A percentile compares a stretch with the other conserved stretches of the same genome.
These are phyloP conservation scores for Saposhnikovia divaricata DNA, from an alignment of 129 eudicot genomes.

Conservation along the genomic window DNA sequence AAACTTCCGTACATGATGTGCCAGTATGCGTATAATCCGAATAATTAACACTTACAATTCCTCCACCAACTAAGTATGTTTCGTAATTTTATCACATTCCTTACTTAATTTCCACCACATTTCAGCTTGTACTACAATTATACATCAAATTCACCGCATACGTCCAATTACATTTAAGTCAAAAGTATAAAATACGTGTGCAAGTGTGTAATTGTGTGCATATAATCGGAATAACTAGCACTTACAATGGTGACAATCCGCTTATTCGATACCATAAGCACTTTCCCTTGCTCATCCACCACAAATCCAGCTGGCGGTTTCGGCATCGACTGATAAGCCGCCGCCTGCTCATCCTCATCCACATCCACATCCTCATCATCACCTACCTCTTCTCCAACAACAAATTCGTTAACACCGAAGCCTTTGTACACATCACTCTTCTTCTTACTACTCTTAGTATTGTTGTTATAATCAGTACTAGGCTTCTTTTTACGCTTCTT, in stretches of 20 bases:
- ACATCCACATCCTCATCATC: conserved; percentile 3
- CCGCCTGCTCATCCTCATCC: neutral
- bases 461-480: neutral
- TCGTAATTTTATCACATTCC: neutral
- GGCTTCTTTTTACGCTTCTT: conserved; percentile 15
- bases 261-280: conserved; percentile 60
- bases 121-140: neutral
- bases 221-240: neutral
- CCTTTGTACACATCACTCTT: neutral
- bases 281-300: conserved; percentile 75
- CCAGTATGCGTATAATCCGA: no score
- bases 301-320: conserved; percentile 97
- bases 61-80: neutral
- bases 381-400: conserved; percentile 11
- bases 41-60: no score
- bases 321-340: conserved; percentile 35
- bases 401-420: neutral
- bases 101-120: neutral
- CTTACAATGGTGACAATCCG: conserved; percentile 74
- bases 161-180: neutral
- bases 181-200: neutral
- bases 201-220: no score
- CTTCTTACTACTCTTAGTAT: neutral
- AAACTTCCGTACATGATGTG: no score
- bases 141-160: neutral